A percentile compares a stretch with the other conserved stretches of the same genome.
These are phyloP conservation scores for Tricholoma matsutake DNA, from an alignment of 768 basidiomycete genomes.

Conservation along the genomic window DNA sequence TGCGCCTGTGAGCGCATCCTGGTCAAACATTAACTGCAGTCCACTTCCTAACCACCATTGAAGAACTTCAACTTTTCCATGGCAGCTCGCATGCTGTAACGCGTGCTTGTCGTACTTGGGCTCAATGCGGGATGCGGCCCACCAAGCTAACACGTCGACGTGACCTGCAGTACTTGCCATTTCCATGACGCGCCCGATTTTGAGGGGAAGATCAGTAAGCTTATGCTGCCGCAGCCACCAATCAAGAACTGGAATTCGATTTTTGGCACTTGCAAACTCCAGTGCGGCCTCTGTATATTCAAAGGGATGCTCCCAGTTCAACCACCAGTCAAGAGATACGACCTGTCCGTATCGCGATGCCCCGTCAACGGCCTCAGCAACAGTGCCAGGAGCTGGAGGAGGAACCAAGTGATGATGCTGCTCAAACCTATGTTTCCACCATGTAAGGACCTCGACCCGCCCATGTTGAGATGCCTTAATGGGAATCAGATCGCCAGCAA, in stretches of 20 bases:
- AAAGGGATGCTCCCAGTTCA: conserved; percentile 56
- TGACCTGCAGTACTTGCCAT: conserved; percentile 79
- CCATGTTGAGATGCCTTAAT: conserved; percentile 77
- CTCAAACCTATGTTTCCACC: conserved; percentile 73
- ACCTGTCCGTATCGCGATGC: conserved; percentile 79
- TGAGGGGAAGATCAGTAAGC: conserved; percentile 54
- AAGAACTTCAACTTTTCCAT: conserved; percentile 76
- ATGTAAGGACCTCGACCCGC: conserved; percentile 66
- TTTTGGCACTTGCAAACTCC: conserved; percentile 75
- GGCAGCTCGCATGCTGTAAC: conserved; percentile 74
- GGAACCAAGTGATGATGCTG: conserved; percentile 59
- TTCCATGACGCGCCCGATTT: conserved; percentile 84
- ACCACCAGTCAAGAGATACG: conserved; percentile 80
- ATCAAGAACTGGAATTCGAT: conserved; percentile 70
- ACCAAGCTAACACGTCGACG: conserved; percentile 79
- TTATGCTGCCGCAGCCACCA: conserved; percentile 76
- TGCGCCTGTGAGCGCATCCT: conserved; percentile 74
- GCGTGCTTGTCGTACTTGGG: conserved; percentile 77
- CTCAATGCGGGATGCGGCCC: conserved; percentile 75
- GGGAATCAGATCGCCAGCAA: conserved; percentile 68
- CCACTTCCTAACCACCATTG: conserved; percentile 84
- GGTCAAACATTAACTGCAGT: conserved; percentile 74
- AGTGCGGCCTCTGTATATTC: conserved; percentile 80
- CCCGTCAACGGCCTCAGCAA: conserved; percentile 71
- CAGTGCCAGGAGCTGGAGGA: conserved; percentile 48